Percentiles rank a stretch among this genome's conserved stretches.
Evolutionary conservation across 139 green algal species (phyloP).

Genomic region (Trebouxia sp.): DNA sequence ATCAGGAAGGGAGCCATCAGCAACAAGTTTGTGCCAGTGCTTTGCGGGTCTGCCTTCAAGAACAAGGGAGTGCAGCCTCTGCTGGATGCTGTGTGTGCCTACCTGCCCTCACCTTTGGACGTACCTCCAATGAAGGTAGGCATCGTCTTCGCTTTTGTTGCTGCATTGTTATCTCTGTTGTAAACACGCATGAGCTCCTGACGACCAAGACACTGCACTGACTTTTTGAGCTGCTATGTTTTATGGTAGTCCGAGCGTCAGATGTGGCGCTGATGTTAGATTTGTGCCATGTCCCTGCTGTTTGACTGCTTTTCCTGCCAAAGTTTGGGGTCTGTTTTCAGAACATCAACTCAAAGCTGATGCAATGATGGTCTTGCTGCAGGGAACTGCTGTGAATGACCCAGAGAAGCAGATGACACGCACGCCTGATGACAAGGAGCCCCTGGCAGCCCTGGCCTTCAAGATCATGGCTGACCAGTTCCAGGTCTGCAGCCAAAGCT

Average conservation of each 20-base stretch:
- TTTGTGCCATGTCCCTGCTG: no score
- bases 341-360: no score
- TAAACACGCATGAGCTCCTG: background rate
- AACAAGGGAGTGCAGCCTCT: conserved; percentile 99
- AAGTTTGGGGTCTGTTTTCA: no score
- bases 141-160: background rate
- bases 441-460: conserved; percentile 96
- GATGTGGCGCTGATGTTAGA: no score
- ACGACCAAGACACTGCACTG: no score
- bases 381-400: conserved; percentile 25
- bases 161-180: background rate
- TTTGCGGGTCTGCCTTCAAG: conserved; percentile 98
- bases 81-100: conserved; percentile 90
- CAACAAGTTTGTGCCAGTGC: conserved; percentile 88
- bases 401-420: conserved; percentile 71
- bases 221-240: no score
- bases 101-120: conserved; percentile 94
- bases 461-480: conserved; percentile 99
- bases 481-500: conserved; percentile 61
- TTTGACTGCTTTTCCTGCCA: no score
- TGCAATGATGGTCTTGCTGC: background rate
- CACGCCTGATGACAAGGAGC: conserved; percentile 75
- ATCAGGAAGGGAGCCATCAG: conserved; percentile 93
- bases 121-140: conserved; percentile 54
- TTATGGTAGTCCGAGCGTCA: no score